phyloP scores from a whole-genome alignment of 352 stramenopile species.

The Phytophthora melonis region DNA sequence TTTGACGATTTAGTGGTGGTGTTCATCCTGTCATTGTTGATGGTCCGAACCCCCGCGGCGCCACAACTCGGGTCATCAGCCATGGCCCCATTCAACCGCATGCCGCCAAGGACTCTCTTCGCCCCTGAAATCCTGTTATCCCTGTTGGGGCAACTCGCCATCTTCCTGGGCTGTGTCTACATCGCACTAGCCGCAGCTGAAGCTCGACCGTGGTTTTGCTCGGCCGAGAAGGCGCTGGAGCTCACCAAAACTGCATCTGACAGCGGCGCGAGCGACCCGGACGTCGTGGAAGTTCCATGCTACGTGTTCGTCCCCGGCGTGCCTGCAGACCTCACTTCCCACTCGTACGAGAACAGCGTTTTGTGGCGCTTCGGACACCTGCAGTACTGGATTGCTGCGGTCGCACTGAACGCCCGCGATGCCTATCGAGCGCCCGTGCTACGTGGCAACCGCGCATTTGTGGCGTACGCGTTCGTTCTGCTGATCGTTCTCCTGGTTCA shows the following conservation, averaged over 20 bases:
- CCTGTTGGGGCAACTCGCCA: conserved; percentile 61
- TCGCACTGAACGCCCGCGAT: conserved; percentile 75
- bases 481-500: conserved; percentile 68
- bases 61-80: conserved; percentile 41
- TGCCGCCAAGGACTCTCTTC: conserved; percentile 72
- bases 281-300: conserved; percentile 62
- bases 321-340: conserved; percentile 60
- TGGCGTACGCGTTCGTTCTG: conserved; percentile 57
- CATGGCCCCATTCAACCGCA: conserved; percentile 38
- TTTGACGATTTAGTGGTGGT: conserved; percentile 83
- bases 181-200: conserved; percentile 67
- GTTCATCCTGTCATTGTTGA: conserved; percentile 74
- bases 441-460: conserved; percentile 60
- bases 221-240: conserved; percentile 48
- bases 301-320: conserved; percentile 68
- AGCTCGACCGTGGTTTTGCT: conserved; percentile 72
- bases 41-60: conserved; percentile 67
- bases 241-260: conserved; percentile 47
- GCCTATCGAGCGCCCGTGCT: conserved; percentile 68
- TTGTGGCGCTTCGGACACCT: conserved; percentile 83
- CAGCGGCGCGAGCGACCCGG: conserved; percentile 35
- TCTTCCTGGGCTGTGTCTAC: conserved; percentile 64
- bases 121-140: conserved; percentile 65
- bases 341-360: conserved; percentile 84
- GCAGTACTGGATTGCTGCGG: conserved; percentile 79